Evolutionary conservation across 2,329 filamentous ascomycete genomes (phyloP).

Genomic region (Xylaria sp.): DNA sequence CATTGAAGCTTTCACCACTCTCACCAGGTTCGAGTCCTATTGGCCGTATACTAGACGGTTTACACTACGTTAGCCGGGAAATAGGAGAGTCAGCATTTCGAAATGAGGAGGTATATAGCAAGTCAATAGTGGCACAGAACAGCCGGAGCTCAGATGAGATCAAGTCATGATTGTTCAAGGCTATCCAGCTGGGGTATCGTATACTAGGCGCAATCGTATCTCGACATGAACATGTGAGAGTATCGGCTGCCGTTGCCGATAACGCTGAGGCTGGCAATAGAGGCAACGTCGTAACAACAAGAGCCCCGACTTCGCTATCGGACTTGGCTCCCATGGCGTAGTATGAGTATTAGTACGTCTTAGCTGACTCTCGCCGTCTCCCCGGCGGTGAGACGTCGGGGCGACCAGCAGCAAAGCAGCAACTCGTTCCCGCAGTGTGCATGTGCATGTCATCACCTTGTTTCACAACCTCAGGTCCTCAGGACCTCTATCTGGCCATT

Average conservation of each 20-base stretch:
- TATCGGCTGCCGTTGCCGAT: background rate
- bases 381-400: background rate
- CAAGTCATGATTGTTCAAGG: background rate
- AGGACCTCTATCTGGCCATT: conserved; percentile 13
- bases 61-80: background rate
- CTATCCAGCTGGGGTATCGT: background rate
- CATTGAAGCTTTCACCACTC: conserved; percentile 1
- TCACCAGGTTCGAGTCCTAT: background rate
- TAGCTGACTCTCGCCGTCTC: no score
- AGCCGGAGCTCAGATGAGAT: conserved; percentile 2
- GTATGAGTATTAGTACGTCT: no score
- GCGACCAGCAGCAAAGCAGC: no score
- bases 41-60: background rate
- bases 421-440: background rate
- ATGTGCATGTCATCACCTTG: conserved; percentile 12
- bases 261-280: no score
- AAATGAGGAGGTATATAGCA: conserved; percentile 11
- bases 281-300: no score
- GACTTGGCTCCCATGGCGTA: no score
- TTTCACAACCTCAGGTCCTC: conserved; percentile 6
- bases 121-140: background rate
- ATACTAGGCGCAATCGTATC: background rate
- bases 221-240: conserved; percentile 5
- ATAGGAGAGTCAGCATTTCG: background rate
- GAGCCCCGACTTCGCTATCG: no score